Conservation (phyloP, 495 filamentous ascomycete genomes). For the Pseudoneurospora amorphoporcata region DNA sequence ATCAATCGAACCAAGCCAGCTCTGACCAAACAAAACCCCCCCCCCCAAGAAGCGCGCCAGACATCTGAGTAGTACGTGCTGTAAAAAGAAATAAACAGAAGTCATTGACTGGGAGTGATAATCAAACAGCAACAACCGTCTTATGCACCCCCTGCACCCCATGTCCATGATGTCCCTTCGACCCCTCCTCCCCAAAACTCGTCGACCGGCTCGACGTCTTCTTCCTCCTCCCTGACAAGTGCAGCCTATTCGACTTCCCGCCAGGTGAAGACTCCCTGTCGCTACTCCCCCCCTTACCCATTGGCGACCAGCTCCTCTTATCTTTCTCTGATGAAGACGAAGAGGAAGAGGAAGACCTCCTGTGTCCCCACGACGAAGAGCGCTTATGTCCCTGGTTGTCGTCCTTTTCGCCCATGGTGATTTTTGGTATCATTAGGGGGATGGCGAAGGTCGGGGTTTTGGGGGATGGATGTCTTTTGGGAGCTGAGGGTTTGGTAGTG, state of each 20-base stretch:
- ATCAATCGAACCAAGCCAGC: too few relatives aligned
- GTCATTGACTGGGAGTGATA: too few relatives aligned
- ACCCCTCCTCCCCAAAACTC: too few relatives aligned
- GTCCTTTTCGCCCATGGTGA: neutral
- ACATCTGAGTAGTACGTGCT: too few relatives aligned
- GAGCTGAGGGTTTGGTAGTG: neutral
- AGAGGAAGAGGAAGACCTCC: neutral
- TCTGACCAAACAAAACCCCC: too few relatives aligned
- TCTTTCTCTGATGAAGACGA: neutral
- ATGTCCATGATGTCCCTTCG: neutral
- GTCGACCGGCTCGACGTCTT: neutral
- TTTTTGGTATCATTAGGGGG: neutral
- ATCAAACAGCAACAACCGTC: too few relatives aligned
- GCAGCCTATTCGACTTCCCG: neutral
- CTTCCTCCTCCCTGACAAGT: neutral
- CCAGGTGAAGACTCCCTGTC: neutral
- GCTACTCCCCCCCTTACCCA: neutral
- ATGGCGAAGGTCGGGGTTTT: neutral
- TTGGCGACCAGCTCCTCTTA: neutral
- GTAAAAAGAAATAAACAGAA: too few relatives aligned
- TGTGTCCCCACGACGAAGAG: neutral
- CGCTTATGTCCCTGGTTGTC: neutral
- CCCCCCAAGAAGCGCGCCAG: too few relatives aligned
- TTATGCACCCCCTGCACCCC: too few relatives aligned
- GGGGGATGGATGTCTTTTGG: neutral